Evolutionary conservation across 768 basidiomycete species (phyloP), one percentile per base, ranked within the genome.

Genomic region (Coprinellus aureogranulatus): DNA sequence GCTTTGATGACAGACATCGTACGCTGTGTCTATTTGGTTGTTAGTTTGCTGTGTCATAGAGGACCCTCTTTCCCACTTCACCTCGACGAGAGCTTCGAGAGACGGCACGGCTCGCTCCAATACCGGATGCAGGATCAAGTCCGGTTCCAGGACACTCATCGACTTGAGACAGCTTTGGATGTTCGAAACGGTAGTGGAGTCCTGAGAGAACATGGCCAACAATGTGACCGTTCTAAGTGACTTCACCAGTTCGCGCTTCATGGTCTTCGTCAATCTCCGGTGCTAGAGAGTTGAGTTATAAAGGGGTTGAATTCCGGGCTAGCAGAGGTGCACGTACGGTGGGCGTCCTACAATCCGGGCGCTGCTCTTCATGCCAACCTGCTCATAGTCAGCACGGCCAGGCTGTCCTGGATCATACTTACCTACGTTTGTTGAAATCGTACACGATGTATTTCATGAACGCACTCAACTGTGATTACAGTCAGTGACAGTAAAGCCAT

Each of bases 191-290:
- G 90, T 89, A 10, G 81, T 77, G 49, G 81, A 77, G 66, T 93
- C 90, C 67, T 89, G 89, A 9, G 89, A 92, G 75, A 95, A 96
- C 84, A 94, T 93, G 2, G 91, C 87, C n/a, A 94, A 78, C 27
- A 96, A 76, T 0, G 87, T 85, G 14, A 94, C 89, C 0, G 92
- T 94, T 57, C 91, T 75, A 37, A 94, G 75, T 23, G 84, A 87
- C 61, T 90, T 87, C 20, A 94, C 92, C 20, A 96, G 83, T 66
- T 95, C 92, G 49, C 87, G 81, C 65, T 84, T 89, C 85, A 96
- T 94, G 48, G 74, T 71, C 37, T 77, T 78, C 0, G 92, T 94
- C 51, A 96, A 72, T 23, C 92, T 83, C 61, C 92, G 90, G 64
- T 86, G 79, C 84, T 88, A 57, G 20, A 11, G 44, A n/a, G 27